Conservation (phyloP, 257 asterid genomes). For the Cinchona pubescens region DNA sequence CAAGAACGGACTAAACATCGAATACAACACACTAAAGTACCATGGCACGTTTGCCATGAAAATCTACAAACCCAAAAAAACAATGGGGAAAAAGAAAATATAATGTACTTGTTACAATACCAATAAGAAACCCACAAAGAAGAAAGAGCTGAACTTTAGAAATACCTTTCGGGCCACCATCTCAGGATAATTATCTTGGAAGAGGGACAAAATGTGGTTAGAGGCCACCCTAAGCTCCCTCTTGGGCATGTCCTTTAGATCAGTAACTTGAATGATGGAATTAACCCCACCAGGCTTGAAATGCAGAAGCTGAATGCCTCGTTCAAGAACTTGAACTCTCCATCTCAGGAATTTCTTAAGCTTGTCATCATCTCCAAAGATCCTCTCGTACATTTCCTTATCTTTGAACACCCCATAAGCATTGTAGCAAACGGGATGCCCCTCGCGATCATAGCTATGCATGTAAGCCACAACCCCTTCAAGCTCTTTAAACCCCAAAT, state of each 20-base stretch:
- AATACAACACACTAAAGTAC: conserved; percentile 87
- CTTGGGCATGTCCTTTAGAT: conserved; percentile 82
- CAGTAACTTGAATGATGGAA: conserved; percentile 66
- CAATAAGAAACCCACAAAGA: no score
- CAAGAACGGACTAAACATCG: conserved; percentile 90
- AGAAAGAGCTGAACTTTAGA: no score
- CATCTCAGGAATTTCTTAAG: conserved; percentile 54
- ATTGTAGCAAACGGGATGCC: conserved; percentile 88
- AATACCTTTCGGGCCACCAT: conserved; percentile 87
- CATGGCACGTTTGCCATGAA: conserved; percentile 91
- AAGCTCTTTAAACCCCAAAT: conserved; percentile 73
- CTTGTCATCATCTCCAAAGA: conserved; percentile 68
- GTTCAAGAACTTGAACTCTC: conserved; percentile 72
- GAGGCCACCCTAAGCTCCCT: conserved; percentile 81
- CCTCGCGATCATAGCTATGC: conserved; percentile 56
- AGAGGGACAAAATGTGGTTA: conserved; percentile 72
- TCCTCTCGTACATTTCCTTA: conserved; percentile 53
- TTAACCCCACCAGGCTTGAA: conserved; percentile 85
- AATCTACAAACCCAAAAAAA: conserved; percentile 37
- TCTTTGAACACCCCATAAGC: conserved; percentile 84
- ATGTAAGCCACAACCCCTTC: conserved; percentile 77
- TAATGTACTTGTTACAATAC: no score
- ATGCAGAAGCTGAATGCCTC: conserved; percentile 58
- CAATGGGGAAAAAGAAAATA: no score
- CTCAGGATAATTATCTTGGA: conserved; percentile 94